A percentile compares a stretch with the other conserved stretches of the same genome.
These are phyloP conservation scores for Microdochium trichocladiopsis DNA, from an alignment of 2,329 filamentous ascomycete genomes.

Conservation along the genomic window DNA sequence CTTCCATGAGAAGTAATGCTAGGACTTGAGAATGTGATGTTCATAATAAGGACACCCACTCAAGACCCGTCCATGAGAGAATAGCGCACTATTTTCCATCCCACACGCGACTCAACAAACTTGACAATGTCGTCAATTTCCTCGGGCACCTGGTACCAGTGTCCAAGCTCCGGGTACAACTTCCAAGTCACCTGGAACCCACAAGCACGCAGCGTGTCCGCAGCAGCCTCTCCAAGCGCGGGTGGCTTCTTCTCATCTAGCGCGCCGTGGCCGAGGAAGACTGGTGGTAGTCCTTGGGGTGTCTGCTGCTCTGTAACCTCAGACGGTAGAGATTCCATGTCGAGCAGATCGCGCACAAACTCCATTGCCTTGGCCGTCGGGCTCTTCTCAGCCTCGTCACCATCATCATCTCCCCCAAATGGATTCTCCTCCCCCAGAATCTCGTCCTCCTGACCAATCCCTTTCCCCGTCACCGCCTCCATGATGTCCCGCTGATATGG, in stretches of 20 bases:
- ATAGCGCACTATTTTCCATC: constrained; percentile 1
- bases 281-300: constrained; percentile 22
- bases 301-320: constrained; percentile 2
- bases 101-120: constrained; percentile 16
- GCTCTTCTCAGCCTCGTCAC: constrained; percentile 6
- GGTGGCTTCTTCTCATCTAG: constrained; percentile 29
- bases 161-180: constrained; percentile 29
- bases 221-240: constrained; percentile 21
- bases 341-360: constrained; percentile 24
- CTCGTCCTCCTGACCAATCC: not conserved
- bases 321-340: constrained; percentile 5
- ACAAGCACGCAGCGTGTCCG: constrained; percentile 17
- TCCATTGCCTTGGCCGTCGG: constrained; percentile 15
- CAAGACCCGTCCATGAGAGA: too few relatives aligned
- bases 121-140: constrained; percentile 36
- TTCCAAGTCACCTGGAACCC: constrained; percentile 29
- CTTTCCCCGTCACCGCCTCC: constrained; percentile 10
- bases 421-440: constrained; percentile 5
- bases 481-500: constrained; percentile 29
- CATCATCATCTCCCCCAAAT: constrained; percentile 6
- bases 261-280: constrained; percentile 35
- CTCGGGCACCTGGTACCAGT: constrained; percentile 41
- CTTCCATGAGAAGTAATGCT: too few relatives aligned
- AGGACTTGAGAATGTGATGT: too few relatives aligned
- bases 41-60: too few relatives aligned